phyloP scores from a whole-genome alignment of 1,284 basidiomycete species.

The Trichosporon coremiiforme region DNA sequence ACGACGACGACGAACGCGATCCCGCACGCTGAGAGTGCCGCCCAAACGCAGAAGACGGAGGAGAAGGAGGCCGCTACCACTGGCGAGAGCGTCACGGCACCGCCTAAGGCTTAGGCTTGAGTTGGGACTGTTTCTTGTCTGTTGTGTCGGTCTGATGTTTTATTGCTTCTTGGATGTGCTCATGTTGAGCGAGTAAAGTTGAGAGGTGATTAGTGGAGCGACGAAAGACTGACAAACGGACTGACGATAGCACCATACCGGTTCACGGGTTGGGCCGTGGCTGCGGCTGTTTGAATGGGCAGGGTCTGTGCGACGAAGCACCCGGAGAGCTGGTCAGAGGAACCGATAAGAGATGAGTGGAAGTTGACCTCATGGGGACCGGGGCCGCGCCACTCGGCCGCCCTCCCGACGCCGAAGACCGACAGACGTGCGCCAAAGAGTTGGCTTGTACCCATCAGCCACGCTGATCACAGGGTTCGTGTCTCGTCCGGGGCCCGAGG shows the following conservation, averaged over 20 bases:
- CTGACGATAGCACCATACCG: no score
- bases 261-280: no score
- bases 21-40: constrained; percentile 33
- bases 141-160: neutral
- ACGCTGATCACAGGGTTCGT: neutral
- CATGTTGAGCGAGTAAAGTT: no score
- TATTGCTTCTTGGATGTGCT: constrained; percentile 1
- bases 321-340: no score
- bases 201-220: neutral
- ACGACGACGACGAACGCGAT: constrained; percentile 51
- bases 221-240: no score
- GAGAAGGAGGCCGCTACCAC: constrained; percentile 18
- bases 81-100: neutral
- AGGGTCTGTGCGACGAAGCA: no score
- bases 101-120: neutral
- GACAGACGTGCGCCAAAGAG: neutral
- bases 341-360: no score
- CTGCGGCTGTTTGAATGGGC: no score
- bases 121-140: neutral
- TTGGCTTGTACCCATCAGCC: neutral
- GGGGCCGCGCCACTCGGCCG: neutral
- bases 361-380: no score
- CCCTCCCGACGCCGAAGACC: neutral
- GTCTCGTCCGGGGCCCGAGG: no score
- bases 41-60: constrained; percentile 12